phyloP scores from a whole-genome alignment of 352 stramenopile genomes.

The Phytophthora capsici region DNA sequence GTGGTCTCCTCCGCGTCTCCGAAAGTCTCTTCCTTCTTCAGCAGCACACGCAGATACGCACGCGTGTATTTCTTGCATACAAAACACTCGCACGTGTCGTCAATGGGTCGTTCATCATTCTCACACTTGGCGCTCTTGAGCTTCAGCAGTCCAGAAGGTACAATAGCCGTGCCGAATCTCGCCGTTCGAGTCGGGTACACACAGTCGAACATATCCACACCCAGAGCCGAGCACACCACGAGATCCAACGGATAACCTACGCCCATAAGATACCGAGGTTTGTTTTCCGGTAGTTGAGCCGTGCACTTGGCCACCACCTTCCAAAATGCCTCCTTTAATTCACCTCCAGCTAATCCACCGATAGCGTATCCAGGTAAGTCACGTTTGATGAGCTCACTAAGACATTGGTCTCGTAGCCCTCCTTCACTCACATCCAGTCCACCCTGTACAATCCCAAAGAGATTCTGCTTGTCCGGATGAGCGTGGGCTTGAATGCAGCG shows the following conservation, averaged over 20 bases:
- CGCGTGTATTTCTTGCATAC: constrained; percentile 80
- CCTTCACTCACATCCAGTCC: constrained; percentile 92
- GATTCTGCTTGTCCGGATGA: constrained; percentile 89
- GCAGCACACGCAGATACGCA: constrained; percentile 69
- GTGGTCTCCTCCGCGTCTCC: constrained; percentile 32
- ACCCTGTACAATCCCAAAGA: constrained; percentile 98
- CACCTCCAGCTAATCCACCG: constrained; percentile 93
- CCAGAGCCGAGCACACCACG: constrained; percentile 96
- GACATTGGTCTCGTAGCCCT: constrained; percentile 93
- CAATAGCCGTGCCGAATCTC: constrained; percentile 95
- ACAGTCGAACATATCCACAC: constrained; percentile 98
- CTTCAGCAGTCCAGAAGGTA: constrained; percentile 71
- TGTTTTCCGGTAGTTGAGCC: constrained; percentile 88
- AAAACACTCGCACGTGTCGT: constrained; percentile 71
- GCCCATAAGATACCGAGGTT: constrained; percentile 98
- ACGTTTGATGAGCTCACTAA: constrained; percentile 87
- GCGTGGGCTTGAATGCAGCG: constrained; percentile 93
- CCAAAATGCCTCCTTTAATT: constrained; percentile 96
- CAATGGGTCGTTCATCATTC: constrained; percentile 65
- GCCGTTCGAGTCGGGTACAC: constrained; percentile 97
- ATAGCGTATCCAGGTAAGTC: constrained; percentile 95
- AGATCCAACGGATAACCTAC: constrained; percentile 98
- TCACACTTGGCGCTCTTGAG: constrained; percentile 69
- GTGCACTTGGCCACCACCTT: constrained; percentile 89
- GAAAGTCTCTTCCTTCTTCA: constrained; percentile 74